Percentiles rank a stretch among this genome's conserved stretches.
phyloP scores from a whole-genome alignment of 441 rosid genomes.

The Raphanus hybrid region DNA sequence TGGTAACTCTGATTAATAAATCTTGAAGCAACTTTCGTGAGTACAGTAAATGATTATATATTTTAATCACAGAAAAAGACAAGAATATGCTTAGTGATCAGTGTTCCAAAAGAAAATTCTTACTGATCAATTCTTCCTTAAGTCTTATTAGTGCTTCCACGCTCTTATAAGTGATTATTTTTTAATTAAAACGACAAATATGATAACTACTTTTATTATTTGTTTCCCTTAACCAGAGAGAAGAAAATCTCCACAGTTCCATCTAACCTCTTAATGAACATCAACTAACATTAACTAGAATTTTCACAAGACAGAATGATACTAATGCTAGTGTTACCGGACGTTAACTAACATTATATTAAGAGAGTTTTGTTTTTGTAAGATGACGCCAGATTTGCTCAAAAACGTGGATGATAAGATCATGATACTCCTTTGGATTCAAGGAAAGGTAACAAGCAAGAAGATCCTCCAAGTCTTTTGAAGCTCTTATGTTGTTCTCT shows the following conservation, averaged over 20 bases:
- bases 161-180: constrained; percentile 29
- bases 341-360: constrained; percentile 2
- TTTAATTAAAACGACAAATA: constrained; percentile 12
- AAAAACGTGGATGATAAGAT: constrained; percentile 61
- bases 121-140: not conserved
- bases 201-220: constrained; percentile 35
- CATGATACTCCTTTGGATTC: constrained; percentile 59
- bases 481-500: constrained; percentile 57
- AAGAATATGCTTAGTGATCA: constrained; percentile 1
- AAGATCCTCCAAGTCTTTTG: constrained; percentile 70
- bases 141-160: constrained; percentile 12
- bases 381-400: constrained; percentile 66
- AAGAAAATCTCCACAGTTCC: not conserved
- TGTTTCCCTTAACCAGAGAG: constrained; percentile 20
- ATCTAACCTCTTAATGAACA: too few relatives aligned
- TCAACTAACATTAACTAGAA: too few relatives aligned
- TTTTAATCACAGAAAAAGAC: not conserved
- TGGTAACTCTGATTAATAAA: too few relatives aligned
- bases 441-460: constrained; percentile 71
- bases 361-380: constrained; percentile 16
- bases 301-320: constrained; percentile 12
- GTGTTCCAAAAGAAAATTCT: too few relatives aligned
- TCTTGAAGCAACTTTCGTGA: not conserved
- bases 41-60: not conserved
- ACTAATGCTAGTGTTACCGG: constrained; percentile 6